These are phyloP conservation scores for Aristolochia contorta DNA, from an alignment of 164 flowering plant species.

Conservation along the genomic window DNA sequence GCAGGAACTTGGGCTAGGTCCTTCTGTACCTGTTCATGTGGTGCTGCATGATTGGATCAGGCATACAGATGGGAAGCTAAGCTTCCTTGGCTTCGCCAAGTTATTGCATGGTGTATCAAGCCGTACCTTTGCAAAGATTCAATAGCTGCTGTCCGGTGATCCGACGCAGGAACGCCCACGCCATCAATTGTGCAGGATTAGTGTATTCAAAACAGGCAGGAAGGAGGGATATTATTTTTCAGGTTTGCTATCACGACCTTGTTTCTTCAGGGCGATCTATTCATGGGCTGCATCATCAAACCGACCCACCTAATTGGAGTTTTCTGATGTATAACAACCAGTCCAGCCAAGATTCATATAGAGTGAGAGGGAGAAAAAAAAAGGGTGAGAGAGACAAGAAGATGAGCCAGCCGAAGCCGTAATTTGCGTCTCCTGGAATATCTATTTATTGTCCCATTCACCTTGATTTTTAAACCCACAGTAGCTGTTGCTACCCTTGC, in stretches of 20 bases:
- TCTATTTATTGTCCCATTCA: too few relatives aligned
- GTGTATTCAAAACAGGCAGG: background rate
- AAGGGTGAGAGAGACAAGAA: too few relatives aligned
- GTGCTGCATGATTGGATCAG: conserved; percentile 91
- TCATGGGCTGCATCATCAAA: background rate
- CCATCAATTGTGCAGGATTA: background rate
- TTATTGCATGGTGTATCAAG: conserved; percentile 75
- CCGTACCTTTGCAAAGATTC: conserved; percentile 44
- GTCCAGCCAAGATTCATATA: background rate
- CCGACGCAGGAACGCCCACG: background rate
- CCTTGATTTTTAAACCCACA: too few relatives aligned
- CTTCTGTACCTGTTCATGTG: conserved; percentile 76
- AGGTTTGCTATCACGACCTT: too few relatives aligned
- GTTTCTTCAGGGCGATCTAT: background rate
- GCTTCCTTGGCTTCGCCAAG: conserved; percentile 88
- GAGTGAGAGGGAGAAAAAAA: too few relatives aligned
- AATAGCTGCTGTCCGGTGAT: conserved; percentile 11
- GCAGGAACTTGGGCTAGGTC: conserved; percentile 90
- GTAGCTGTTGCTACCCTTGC: background rate
- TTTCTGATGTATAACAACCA: background rate
- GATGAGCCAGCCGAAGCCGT: too few relatives aligned
- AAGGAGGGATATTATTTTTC: background rate
- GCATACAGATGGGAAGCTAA: conserved; percentile 89
- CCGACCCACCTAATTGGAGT: background rate
- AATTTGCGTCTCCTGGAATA: too few relatives aligned